Conservation (phyloP, 2,329 filamentous ascomycete species). For the Xylaria sp. region DNA sequence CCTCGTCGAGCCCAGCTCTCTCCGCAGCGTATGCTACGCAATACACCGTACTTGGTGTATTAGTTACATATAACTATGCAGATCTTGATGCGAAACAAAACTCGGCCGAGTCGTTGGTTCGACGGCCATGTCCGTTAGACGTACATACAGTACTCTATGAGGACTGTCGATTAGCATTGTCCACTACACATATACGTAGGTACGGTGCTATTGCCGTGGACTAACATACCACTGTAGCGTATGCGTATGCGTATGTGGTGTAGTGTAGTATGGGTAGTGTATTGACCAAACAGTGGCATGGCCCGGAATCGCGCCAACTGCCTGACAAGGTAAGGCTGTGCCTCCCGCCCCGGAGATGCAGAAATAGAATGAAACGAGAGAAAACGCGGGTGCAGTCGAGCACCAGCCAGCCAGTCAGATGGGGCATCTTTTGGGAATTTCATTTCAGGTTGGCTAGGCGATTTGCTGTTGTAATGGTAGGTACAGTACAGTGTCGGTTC, state of each 20-base stretch:
- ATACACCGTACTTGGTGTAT: too few species aligned
- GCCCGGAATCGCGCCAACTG: conserved; percentile 9
- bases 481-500: background rate
- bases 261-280: background rate
- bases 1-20: background rate
- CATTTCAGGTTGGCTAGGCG: conserved; percentile 14
- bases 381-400: background rate
- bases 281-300: background rate
- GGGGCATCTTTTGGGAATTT: conserved; percentile 13
- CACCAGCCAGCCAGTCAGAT: background rate
- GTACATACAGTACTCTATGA: background rate
- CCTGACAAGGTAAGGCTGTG: conserved; percentile 26
- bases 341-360: conserved; percentile 2
- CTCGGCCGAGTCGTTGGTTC: conserved; percentile 4
- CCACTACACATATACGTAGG: too few species aligned
- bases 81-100: conserved; percentile 5
- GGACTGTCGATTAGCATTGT: background rate
- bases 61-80: background rate
- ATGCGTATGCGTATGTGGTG: background rate
- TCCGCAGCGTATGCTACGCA: background rate
- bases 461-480: background rate
- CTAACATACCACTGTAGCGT: background rate
- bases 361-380: conserved; percentile 14
- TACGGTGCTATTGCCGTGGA: background rate
- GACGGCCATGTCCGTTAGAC: conserved; percentile 17